Evolutionary conservation across 148 eudicot genomes (phyloP).

Genomic region (Camellia granthamiana): DNA sequence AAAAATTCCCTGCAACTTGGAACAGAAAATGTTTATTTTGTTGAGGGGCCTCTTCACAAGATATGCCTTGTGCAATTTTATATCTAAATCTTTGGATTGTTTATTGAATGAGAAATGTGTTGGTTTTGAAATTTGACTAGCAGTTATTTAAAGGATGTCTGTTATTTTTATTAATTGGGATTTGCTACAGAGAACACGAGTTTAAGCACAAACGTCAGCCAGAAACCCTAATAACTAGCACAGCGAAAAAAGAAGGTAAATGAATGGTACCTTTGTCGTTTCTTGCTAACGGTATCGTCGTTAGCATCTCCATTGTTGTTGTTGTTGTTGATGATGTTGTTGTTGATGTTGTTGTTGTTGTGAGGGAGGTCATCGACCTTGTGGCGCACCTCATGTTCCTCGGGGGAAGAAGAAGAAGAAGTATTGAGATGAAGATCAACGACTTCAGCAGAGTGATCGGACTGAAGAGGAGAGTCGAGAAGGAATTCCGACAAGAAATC

Average conservation of each 20-base stretch:
- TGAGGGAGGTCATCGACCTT: slow-evolving; percentile 11
- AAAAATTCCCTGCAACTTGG: too few species aligned
- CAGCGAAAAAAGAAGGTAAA: not conserved
- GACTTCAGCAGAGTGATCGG: slow-evolving; percentile 20
- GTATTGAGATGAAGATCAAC: slow-evolving; percentile 10
- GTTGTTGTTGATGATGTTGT: too few species aligned
- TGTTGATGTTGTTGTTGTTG: slow-evolving; percentile 12
- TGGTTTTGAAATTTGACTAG: too few species aligned
- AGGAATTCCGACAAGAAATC: slow-evolving; percentile 25
- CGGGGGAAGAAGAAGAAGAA: slow-evolving; percentile 1
- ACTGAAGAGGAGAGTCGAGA: slow-evolving; percentile 30
- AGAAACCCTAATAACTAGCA: not conserved
- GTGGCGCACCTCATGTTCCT: slow-evolving; percentile 17
- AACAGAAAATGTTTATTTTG: too few species aligned
- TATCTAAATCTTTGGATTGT: too few species aligned
- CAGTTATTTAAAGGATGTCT: too few species aligned
- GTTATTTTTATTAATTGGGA: too few species aligned
- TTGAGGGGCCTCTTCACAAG: too few species aligned
- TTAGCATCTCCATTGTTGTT: slow-evolving; percentile 14
- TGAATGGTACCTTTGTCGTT: slow-evolving; percentile 48
- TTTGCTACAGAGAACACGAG: not conserved
- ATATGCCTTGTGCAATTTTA: too few species aligned
- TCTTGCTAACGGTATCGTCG: slow-evolving; percentile 45
- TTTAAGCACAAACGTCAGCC: not conserved
- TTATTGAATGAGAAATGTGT: too few species aligned